Conservation (phyloP, 83 land plant species). For the Picea engelmannii region DNA sequence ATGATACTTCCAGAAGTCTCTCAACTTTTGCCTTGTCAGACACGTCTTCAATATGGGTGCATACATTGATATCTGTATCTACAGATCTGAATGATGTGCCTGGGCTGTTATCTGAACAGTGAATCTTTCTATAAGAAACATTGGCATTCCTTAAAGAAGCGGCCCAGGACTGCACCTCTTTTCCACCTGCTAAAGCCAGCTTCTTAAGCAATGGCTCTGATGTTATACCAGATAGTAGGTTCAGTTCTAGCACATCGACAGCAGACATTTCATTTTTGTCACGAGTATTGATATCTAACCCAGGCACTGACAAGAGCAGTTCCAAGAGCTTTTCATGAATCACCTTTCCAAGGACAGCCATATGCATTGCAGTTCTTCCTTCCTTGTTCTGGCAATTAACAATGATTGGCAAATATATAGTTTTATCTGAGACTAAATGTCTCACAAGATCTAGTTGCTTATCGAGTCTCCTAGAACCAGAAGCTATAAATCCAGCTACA, state of each 20-base stretch:
- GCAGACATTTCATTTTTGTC: conserved; percentile 57
- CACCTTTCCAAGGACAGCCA: conserved; percentile 52
- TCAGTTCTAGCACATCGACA: conserved; percentile 49
- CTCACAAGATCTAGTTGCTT: conserved; percentile 60
- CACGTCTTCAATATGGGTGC: conserved; percentile 33
- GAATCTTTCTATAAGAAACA: conserved; percentile 43
- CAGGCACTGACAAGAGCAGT: conserved; percentile 52
- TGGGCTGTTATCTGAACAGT: conserved; percentile 54
- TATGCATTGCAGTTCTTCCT: conserved; percentile 64
- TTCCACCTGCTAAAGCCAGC: conserved; percentile 59
- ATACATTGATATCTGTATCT: conserved; percentile 59
- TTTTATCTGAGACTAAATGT: conserved; percentile 25
- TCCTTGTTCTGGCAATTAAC: conserved; percentile 57
- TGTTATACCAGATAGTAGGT: conserved; percentile 39
- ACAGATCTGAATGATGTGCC: conserved; percentile 63
- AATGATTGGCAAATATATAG: conserved; percentile 26
- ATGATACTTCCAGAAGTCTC: conserved; percentile 24
- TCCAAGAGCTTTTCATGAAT: conserved; percentile 46
- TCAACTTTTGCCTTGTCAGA: conserved; percentile 22
- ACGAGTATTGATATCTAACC: conserved; percentile 38
- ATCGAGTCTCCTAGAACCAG: conserved; percentile 55
- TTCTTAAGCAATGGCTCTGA: conserved; percentile 53
- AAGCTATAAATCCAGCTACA: conserved; percentile 59
- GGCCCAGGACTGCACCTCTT: conserved; percentile 28
- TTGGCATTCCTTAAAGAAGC: conserved; percentile 27